Base-by-base conservation (phyloP, 768 basidiomycete genomes). In the Mycena alexandri region DNA sequence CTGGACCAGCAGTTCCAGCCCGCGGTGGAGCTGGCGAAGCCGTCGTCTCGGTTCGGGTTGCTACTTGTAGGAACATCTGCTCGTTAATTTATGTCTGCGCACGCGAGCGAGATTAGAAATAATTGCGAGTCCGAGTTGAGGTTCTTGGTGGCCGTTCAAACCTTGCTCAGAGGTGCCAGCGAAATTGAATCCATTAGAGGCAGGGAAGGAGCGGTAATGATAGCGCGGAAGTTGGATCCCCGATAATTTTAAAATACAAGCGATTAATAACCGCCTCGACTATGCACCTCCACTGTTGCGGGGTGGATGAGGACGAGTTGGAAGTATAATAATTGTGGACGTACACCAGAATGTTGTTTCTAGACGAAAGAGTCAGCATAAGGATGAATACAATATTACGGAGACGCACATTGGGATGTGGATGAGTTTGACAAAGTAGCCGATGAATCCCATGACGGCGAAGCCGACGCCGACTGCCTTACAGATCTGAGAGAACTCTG, bases 361-460 rank as follows among this genome's bases (percentile, higher is more conserved):
- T 97, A 75, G 3, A 6, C 29, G 63, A 61, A 34, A 36, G 46
- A 9, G 54, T 71, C 24, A 72, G 72, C 75, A 58, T 73, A 68
- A 62, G 54, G 11, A 14, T 55, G 55, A n/a, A 22, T 19, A 52
- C 17, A 36, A 47, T 34, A 44, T 56, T 43, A 59, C 19, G 38
- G 65, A 42, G 34, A 89, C 96, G 83, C 73, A 97, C 96, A 98
- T 97, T 74, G 96, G 96, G 80, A 97, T 98, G 81, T 98, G 96
- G 74, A 99, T 96, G 71, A 98, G 90, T 81, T 98, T 98, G 72
- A 98, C 96, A 77, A 99, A 92, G 84, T 97, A 99, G 17, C 98
- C 98, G 78, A 99, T 96, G 86, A 98, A 97, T 17, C 98, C 98
- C 96, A 99, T 99, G 72, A 99, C 94, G 56, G 92, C 95, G 76